These are phyloP conservation scores for Borealophlyctis nickersoniae DNA, from an alignment of 192 early-diverging fungal genomes.

Conservation along the genomic window DNA sequence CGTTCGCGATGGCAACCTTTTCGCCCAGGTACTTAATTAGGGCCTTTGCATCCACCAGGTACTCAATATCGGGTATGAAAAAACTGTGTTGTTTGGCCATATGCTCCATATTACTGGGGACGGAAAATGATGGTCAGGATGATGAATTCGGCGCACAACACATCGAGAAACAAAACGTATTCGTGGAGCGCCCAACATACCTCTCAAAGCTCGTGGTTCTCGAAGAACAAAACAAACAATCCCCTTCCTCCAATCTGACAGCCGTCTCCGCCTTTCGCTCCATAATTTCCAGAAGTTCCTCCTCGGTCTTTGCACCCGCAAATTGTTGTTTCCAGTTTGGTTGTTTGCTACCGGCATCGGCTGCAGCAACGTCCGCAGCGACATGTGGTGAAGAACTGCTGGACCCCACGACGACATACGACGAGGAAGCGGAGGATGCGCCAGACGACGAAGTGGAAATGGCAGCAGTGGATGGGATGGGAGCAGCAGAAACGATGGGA, in stretches of 20 bases:
- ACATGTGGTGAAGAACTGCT: neutral
- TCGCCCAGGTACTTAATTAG: conserved; percentile 90
- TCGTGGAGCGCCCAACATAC: conserved; percentile 27
- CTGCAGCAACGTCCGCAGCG: conserved; percentile 6
- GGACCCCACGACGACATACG: neutral
- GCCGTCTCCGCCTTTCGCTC: conserved; percentile 78
- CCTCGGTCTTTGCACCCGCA: conserved; percentile 53
- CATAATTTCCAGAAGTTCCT: conserved; percentile 67
- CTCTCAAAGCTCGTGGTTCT: conserved; percentile 37
- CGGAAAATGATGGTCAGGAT: neutral
- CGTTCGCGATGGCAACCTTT: conserved; percentile 92
- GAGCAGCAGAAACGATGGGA: conserved; percentile 12
- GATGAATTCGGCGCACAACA: no score
- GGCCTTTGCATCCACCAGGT: conserved; percentile 81
- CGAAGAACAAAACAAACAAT: conserved; percentile 93
- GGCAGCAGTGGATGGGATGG: neutral
- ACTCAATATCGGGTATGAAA: conserved; percentile 97
- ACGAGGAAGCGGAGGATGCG: conserved; percentile 4
- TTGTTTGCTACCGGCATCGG: no score
- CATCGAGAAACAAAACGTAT: conserved; percentile 56
- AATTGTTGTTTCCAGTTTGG: conserved; percentile 41
- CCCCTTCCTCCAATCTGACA: conserved; percentile 59
- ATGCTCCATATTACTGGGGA: conserved; percentile 71
- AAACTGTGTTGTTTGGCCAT: conserved; percentile 90
- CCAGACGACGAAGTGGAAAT: neutral